A percentile compares a stretch with the other conserved stretches of the same genome.
These are phyloP conservation scores for Colletotrichum sp. DNA, from an alignment of 2,329 filamentous ascomycete species.

Conservation along the genomic window DNA sequence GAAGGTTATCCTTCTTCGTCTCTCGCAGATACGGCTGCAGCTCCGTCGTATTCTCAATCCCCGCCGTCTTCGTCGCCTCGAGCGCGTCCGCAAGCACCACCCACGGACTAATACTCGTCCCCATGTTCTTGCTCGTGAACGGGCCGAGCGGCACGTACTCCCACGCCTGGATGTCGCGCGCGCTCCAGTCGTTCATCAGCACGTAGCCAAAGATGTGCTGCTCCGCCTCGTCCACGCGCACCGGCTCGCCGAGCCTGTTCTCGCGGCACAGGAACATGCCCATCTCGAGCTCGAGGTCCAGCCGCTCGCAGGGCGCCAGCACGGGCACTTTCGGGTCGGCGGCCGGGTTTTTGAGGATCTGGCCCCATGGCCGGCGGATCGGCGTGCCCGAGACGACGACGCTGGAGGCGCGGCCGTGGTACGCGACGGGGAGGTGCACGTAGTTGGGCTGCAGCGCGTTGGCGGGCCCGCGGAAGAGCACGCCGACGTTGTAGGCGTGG, in stretches of 20 bases:
- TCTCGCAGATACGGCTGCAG: conserved; percentile 59
- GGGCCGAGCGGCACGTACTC: conserved; percentile 68
- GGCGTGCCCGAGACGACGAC: conserved; percentile 77
- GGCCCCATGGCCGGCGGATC: conserved; percentile 74
- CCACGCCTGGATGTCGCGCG: conserved; percentile 64
- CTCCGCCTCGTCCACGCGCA: conserved; percentile 69
- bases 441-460: conserved; percentile 84
- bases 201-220: conserved; percentile 75
- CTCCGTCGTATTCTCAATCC: conserved; percentile 35
- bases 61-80: conserved; percentile 26
- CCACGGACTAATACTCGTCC: conserved; percentile 66
- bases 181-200: conserved; percentile 68
- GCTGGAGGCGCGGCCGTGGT: conserved; percentile 79
- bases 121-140: conserved; percentile 66
- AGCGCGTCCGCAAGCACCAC: conserved; percentile 65
- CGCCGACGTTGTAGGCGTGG: conserved; percentile 74
- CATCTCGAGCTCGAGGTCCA: conserved; percentile 82
- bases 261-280: conserved; percentile 73
- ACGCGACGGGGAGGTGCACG: conserved; percentile 78
- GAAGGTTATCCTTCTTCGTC: conserved; percentile 42
- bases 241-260: conserved; percentile 69
- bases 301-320: conserved; percentile 60
- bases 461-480: conserved; percentile 73
- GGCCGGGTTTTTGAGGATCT: conserved; percentile 61
- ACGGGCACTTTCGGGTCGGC: conserved; percentile 60